Conservation (phyloP, 2,329 filamentous ascomycete genomes). For the Dothiorella sarmentorum region DNA sequence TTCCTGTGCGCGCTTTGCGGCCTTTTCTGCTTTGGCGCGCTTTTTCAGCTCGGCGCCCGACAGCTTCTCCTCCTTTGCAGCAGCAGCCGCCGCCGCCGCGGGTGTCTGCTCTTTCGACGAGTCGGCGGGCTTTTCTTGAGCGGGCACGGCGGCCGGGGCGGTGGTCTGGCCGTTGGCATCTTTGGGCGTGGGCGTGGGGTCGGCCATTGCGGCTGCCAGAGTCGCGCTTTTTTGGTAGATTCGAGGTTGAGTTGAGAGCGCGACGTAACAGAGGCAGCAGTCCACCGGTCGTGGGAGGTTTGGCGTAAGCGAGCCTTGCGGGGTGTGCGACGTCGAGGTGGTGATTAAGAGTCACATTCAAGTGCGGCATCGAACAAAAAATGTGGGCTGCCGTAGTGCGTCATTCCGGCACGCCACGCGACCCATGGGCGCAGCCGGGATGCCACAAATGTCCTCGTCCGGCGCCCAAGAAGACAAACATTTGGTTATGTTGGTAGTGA, state of each 20-base stretch:
- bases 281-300: neutral
- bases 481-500: too few species aligned
- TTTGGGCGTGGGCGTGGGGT: slow-evolving; percentile 6
- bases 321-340: neutral
- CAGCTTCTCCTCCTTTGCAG: slow-evolving; percentile 49
- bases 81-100: slow-evolving; percentile 4
- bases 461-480: too few species aligned
- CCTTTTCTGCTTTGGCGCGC: slow-evolving; percentile 85
- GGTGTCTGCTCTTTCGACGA: neutral
- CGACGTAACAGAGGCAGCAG: neutral
- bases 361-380: slow-evolving; percentile 4
- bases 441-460: too few species aligned
- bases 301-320: neutral
- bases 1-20: slow-evolving; percentile 72
- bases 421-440: neutral
- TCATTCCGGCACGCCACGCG: slow-evolving; percentile 6
- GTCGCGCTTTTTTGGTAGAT: neutral
- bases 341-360: slow-evolving; percentile 8
- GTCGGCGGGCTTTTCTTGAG: neutral
- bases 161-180: slow-evolving; percentile 11
- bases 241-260: neutral
- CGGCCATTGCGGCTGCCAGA: slow-evolving; percentile 13
- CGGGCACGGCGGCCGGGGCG: neutral
- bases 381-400: slow-evolving; percentile 12
- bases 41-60: slow-evolving; percentile 82